Base-by-base conservation (phyloP, 2,329 filamentous ascomycete species). In the Chaetomiaceae sp. region DNA sequence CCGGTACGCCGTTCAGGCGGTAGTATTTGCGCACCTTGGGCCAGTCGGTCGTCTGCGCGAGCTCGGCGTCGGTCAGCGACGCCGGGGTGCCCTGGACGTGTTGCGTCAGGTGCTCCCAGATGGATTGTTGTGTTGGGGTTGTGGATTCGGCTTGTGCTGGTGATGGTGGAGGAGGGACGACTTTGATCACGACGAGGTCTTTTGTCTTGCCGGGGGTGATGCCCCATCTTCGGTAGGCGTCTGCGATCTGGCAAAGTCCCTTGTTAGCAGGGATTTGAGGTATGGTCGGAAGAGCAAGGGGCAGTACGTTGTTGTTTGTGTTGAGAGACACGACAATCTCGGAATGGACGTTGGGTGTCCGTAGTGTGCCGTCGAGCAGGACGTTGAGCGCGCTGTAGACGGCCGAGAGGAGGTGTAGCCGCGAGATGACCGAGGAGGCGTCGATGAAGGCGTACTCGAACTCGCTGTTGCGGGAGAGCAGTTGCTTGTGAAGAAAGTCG, bases 391-490 rank as follows among this genome's bases (percentile, higher is more conserved):
- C 88, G 65, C 85, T 83, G 72, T 89, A 92, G 25, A 86, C 79
- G 22, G 89, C 88, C 1, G 88, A 82, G 22, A 94, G 78, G 40
- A 90, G 74, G 61, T 95, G 91, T 6, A 78, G 73, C 29, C 84
- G 78, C 1, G 89, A 91, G 22, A 91, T 69, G 53, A 95, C 86
- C 68, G 88, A 82, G 42, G 82, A 83, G 19, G 91, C 91, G 72
- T 99, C 92, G 43, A 99, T 81, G 61, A 99, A 88, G 31, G 91
- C 91, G 75, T 97, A 97, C 71, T 97, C 91, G 64, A 91, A 97
- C 8, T 86, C 85, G 11, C 82, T 66, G 66, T 97, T 96, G 48
- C 89, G 88, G 6, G 83, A 80, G n/a, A 97, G 77, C 5, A 99
- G 82, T 72, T 96, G 91, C 62, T 85, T 77, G 48, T 91, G 86